Evolutionary conservation across 2,329 filamentous ascomycete genomes (phyloP).

Genomic region (Hymenoscyphus salicellus): DNA sequence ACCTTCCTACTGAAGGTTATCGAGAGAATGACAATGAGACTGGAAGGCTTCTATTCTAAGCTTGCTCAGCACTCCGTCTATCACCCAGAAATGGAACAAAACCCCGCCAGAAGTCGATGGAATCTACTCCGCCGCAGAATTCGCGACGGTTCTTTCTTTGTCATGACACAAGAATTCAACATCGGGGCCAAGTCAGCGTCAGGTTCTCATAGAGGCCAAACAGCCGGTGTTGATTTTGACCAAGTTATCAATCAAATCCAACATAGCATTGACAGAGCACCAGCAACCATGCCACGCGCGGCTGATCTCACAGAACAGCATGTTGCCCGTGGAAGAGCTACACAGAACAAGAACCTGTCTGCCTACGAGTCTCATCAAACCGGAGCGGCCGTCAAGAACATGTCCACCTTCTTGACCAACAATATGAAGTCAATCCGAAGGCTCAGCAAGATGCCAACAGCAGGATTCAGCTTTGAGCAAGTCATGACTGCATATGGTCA

Average conservation of each 20-base stretch:
- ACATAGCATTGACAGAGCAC: slow-evolving; percentile 35
- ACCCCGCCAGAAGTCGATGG: slow-evolving; percentile 53
- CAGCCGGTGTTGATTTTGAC: slow-evolving; percentile 44
- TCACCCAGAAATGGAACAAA: slow-evolving; percentile 50
- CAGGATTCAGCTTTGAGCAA: slow-evolving; percentile 20
- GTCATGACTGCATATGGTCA: slow-evolving; percentile 22
- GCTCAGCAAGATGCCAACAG: slow-evolving; percentile 41
- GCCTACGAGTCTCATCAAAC: slow-evolving; percentile 38
- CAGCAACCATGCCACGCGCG: slow-evolving; percentile 22
- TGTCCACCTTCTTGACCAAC: slow-evolving; percentile 45
- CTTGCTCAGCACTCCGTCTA: slow-evolving; percentile 50
- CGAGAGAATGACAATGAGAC: slow-evolving; percentile 51
- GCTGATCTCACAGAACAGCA: slow-evolving; percentile 44
- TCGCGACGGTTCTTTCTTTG: slow-evolving; percentile 51
- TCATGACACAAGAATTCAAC: slow-evolving; percentile 42
- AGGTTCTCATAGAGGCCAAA: slow-evolving; percentile 30
- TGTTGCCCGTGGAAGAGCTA: slow-evolving; percentile 36
- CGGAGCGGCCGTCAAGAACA: slow-evolving; percentile 42
- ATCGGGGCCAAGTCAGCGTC: slow-evolving; percentile 25
- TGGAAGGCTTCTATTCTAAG: slow-evolving; percentile 52
- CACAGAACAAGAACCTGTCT: slow-evolving; percentile 26
- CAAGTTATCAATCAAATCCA: slow-evolving; percentile 45
- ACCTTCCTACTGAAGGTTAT: slow-evolving; percentile 51
- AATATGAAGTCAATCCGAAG: slow-evolving; percentile 45
- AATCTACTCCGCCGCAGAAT: slow-evolving; percentile 48